These are phyloP conservation scores for Exophiala viscosa DNA, from an alignment of 2,329 filamentous ascomycete genomes.

Conservation along the genomic window DNA sequence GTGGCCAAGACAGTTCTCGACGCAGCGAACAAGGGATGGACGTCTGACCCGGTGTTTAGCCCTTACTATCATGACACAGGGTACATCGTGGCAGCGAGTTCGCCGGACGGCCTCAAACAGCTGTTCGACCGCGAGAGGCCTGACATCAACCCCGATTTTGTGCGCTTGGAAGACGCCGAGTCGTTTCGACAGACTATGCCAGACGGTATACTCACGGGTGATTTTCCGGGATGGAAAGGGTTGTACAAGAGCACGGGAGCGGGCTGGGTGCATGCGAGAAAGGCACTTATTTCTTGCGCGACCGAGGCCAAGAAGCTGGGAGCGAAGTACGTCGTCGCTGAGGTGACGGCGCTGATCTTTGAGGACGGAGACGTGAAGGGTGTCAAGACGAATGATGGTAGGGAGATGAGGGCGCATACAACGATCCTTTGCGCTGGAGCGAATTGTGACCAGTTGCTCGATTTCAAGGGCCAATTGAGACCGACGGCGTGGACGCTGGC, in stretches of 20 bases:
- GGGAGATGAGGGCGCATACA: conserved; percentile 36
- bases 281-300: conserved; percentile 46
- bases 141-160: conserved; percentile 37
- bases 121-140: conserved; percentile 25
- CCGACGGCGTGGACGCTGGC: conserved; percentile 48
- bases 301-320: conserved; percentile 46
- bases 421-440: conserved; percentile 46
- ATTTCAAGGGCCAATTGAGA: conserved; percentile 45
- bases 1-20: conserved; percentile 15
- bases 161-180: conserved; percentile 32
- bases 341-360: conserved; percentile 38
- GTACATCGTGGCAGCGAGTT: conserved; percentile 42
- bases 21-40: conserved; percentile 28
- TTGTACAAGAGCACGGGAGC: conserved; percentile 43
- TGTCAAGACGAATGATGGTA: conserved; percentile 38
- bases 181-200: conserved; percentile 48
- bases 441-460: conserved; percentile 40
- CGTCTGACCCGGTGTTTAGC: conserved; percentile 41
- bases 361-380: conserved; percentile 38
- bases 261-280: conserved; percentile 54
- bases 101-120: conserved; percentile 28
- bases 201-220: conserved; percentile 45
- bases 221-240: conserved; percentile 44
- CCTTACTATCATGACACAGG: conserved; percentile 46
- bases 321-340: conserved; percentile 44